Evolutionary conservation across 2,329 filamentous ascomycete genomes (phyloP), one percentile per base, ranked within the genome.

Genomic region (Aotearoamyces nothofagi): DNA sequence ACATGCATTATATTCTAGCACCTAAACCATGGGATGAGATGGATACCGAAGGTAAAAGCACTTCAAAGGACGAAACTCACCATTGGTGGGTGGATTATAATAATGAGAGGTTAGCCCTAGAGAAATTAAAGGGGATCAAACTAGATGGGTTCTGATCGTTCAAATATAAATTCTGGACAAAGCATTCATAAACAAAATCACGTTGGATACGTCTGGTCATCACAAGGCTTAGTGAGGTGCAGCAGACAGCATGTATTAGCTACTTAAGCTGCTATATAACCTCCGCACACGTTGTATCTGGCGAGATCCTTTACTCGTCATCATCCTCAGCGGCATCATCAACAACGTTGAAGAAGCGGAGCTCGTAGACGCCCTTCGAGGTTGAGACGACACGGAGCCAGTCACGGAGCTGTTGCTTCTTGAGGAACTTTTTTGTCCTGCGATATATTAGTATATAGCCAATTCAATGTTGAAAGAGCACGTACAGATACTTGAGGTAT

Each of bases 301-400:
- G n/a, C n/a, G n/a, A n/a, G n/a, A n/a, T n/a, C n/a, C n/a, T 75
- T 72, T 94, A 98, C 63, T 98, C 90, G 56, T 98, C 90, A 57
- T 98, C 90, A 56, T 98, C 90, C 48, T 96, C 90, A 50, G 72
- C 86, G 59, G 86, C 87, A 60, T 98, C 90, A 63, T 92, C 90
- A 54, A 94, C 87, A 56, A 98, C 86, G 73, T 98, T 98, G 84
- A 92, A 98, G 86, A 98, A 98, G 71, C 92, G 86, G 64, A 98
- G 79, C 73, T 94, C 86, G 71, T 98, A 98, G 45, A 94, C 86
- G 57, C 90, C 87, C 69, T 87, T 87, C 60, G 80, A 84, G 58
- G 87, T 96, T 50, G 84, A 92, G 55, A 98, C 90, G 51, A 98
- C 87, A 54, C 90, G 86, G 56, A 98, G 81, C 90, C 90, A 98